A percentile compares a stretch with the other conserved stretches of the same genome.
These are phyloP conservation scores for Theobroma cacao DNA, from an alignment of 345 rosid species.

Conservation along the genomic window DNA sequence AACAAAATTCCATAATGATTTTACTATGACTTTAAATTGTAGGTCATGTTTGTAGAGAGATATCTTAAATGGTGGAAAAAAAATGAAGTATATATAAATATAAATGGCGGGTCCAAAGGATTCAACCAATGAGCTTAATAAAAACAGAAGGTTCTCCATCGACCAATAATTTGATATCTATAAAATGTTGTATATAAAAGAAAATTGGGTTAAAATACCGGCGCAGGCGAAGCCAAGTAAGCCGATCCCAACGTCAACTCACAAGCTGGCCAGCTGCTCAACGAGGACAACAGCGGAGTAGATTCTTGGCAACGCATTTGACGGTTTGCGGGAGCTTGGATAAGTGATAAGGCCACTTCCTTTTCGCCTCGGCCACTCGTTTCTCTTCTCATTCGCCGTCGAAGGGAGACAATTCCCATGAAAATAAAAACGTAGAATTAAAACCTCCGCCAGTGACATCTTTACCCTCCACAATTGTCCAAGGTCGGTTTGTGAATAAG, in stretches of 20 bases:
- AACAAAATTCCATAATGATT: no score
- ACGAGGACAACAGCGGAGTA: not conserved
- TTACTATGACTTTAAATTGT: no score
- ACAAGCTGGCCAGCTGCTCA: not conserved
- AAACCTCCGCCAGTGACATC: not conserved
- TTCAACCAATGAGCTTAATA: no score
- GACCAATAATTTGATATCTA: no score
- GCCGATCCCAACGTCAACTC: not conserved
- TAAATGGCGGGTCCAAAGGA: no score
- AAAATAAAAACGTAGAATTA: not conserved
- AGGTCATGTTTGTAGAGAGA: no score
- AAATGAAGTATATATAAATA: no score
- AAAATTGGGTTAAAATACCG: not conserved
- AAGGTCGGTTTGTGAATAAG: not conserved
- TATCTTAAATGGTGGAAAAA: no score
- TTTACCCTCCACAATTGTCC: not conserved
- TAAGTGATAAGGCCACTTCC: slow-evolving; percentile 4
- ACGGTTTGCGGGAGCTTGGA: not conserved
- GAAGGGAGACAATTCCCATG: not conserved
- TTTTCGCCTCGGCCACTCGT: slow-evolving; percentile 17
- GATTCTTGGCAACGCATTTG: not conserved
- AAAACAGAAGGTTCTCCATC: no score
- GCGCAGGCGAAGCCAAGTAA: not conserved
- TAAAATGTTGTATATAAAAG: not conserved
- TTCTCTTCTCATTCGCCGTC: not conserved